Base-by-base conservation (phyloP, 1,284 basidiomycete species). In the Singerocomus inundabilis region DNA sequence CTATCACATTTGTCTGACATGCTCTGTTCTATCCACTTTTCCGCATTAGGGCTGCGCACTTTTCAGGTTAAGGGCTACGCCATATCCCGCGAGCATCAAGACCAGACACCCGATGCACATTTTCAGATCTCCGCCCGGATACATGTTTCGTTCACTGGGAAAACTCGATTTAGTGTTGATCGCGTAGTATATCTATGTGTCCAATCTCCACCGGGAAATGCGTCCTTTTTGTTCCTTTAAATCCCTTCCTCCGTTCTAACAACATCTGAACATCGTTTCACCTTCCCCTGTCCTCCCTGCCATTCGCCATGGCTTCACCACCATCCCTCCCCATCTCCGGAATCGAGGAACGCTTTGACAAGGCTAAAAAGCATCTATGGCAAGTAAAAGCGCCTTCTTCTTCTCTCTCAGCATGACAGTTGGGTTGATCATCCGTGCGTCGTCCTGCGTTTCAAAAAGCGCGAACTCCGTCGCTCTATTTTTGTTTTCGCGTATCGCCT, bases 161-260 rank as follows among this genome's bases (percentile, higher is more conserved):
- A 68, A 64, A 64, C 21, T 69, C 60, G 58, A 65, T 68, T 69
- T 67, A 65, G 68, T 59, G 56, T 55, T 70, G 68, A 70, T 67
- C 65, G 58, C 66, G 66, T 70, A 64, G 65, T 68, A 66, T 69
- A 70, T 70, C 67, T 70, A 69, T 66, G 66, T 70, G 61, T 58
- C 67, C 61, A 69, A 70, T 67, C 64, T 68, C 66, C 54, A 69
- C 65, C 66, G 66, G 58, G 49, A 60, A 66, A 63, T 54, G 46
- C 38, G 49, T 49, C 56, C 57, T 34, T 56, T 51, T 66, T 44
- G 36, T 51, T 62, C 64, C 21, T 21, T 69, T 70, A 68, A 69
- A 68, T 59, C 52, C 60, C 60, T 53, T 51, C 51, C 56, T 42
- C 54, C 55, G 53, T 57, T 46, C 49, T 52, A 64, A 45, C 54